These are phyloP conservation scores for Pseudocercospora vitis DNA, from an alignment of 2,329 filamentous ascomycete genomes.

Conservation along the genomic window DNA sequence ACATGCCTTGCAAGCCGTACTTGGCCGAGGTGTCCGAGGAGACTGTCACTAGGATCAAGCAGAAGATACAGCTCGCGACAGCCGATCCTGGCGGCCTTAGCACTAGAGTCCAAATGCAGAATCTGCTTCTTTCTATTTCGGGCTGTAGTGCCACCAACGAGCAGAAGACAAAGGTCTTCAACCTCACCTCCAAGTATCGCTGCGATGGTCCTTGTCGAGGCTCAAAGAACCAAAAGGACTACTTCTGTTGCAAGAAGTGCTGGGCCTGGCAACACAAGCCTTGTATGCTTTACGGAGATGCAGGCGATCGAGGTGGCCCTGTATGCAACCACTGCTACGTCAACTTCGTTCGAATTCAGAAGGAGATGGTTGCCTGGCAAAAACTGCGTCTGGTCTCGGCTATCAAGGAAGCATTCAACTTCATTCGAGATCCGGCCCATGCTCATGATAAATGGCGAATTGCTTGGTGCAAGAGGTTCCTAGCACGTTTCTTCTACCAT, in stretches of 20 bases:
- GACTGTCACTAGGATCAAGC: background rate
- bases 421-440: conserved; percentile 18
- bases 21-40: conserved; percentile 10
- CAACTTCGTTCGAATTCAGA: conserved; percentile 25
- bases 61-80: conserved; percentile 1
- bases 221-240: conserved; percentile 16
- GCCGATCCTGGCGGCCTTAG: background rate
- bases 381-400: conserved; percentile 18
- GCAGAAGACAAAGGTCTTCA: conserved; percentile 15
- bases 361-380: conserved; percentile 54
- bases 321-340: conserved; percentile 28
- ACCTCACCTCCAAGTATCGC: conserved; percentile 23
- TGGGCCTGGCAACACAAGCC: conserved; percentile 27
- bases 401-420: conserved; percentile 19
- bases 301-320: conserved; percentile 19
- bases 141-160: conserved; percentile 6
- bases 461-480: conserved; percentile 14
- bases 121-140: conserved; percentile 6
- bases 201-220: conserved; percentile 28
- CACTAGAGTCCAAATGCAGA: conserved; percentile 2
- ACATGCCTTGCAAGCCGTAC: conserved; percentile 21
- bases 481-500: conserved; percentile 18
- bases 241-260: conserved; percentile 25
- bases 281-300: conserved; percentile 26
- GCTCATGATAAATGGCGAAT: conserved; percentile 7